Conservation (phyloP, 345 rosid genomes). For the Streptanthus diversifolius region DNA sequence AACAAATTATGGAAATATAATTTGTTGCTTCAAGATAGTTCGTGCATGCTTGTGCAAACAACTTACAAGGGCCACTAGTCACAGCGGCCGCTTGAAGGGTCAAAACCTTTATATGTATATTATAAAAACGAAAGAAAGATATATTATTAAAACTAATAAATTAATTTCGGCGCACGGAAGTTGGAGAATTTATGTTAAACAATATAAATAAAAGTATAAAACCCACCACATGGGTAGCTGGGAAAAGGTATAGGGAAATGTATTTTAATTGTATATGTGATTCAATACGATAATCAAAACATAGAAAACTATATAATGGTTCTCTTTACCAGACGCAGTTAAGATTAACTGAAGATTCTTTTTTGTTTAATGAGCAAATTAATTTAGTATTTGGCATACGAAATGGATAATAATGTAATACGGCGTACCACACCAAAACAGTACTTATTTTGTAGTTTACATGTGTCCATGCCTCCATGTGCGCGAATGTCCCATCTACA, state of each 20-base stretch:
- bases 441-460: constrained; percentile 17
- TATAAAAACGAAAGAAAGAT: background rate
- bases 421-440: constrained; percentile 32
- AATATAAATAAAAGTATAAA: constrained; percentile 8
- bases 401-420: constrained; percentile 15
- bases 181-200: constrained; percentile 26
- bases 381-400: background rate
- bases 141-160: background rate
- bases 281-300: background rate
- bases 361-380: background rate
- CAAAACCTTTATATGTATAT: constrained; percentile 8
- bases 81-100: constrained; percentile 8
- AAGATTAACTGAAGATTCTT: constrained; percentile 22
- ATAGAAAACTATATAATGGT: background rate
- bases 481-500: constrained; percentile 15
- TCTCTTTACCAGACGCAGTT: constrained; percentile 12
- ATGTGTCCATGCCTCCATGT: constrained; percentile 37
- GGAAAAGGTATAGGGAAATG: constrained; percentile 9
- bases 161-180: constrained; percentile 31
- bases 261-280: background rate
- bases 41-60: constrained; percentile 3
- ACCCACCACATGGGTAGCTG: constrained; percentile 36
- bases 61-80: background rate
- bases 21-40: background rate
- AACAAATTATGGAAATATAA: background rate